Evolutionary conservation across 768 basidiomycete genomes (phyloP).

Genomic region (Candolleomyces efflorescens): DNA sequence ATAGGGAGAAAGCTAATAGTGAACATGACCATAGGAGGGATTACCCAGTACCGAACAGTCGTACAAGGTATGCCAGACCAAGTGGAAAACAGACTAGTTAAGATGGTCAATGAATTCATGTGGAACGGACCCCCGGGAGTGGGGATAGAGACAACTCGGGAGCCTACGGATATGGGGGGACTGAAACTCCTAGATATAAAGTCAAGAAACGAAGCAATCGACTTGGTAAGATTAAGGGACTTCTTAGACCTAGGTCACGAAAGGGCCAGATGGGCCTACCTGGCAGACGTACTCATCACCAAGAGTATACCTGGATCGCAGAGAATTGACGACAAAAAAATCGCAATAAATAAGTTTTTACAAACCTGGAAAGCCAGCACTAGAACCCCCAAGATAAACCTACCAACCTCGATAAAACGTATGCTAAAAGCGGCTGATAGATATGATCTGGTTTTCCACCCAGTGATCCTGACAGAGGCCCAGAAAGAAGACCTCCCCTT

Average conservation of each 20-base stretch:
- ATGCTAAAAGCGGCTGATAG: neutral
- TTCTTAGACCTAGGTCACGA: conserved; percentile 11
- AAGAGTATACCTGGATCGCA: neutral
- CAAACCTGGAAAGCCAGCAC: neutral
- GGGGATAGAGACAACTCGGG: conserved; percentile 17
- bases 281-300: neutral
- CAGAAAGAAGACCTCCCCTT: neutral
- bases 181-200: conserved; percentile 16
- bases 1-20: conserved; percentile 17
- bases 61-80: conserved; percentile 25
- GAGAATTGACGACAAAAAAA: conserved; percentile 7
- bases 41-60: conserved; percentile 20
- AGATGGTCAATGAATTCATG: conserved; percentile 17
- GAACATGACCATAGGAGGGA: conserved; percentile 17
- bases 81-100: conserved; percentile 16
- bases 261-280: conserved; percentile 14
- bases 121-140: conserved; percentile 17
- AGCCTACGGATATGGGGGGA: conserved; percentile 16
- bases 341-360: neutral
- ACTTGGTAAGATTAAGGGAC: conserved; percentile 15
- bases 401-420: neutral
- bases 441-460: neutral
- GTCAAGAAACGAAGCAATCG: conserved; percentile 18
- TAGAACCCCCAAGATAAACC: neutral
- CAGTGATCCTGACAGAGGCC: neutral